Percentiles rank a stretch among this genome's conserved stretches.
Evolutionary conservation across 495 filamentous ascomycete species (phyloP).

Genomic region (Apodospora peruviana): DNA sequence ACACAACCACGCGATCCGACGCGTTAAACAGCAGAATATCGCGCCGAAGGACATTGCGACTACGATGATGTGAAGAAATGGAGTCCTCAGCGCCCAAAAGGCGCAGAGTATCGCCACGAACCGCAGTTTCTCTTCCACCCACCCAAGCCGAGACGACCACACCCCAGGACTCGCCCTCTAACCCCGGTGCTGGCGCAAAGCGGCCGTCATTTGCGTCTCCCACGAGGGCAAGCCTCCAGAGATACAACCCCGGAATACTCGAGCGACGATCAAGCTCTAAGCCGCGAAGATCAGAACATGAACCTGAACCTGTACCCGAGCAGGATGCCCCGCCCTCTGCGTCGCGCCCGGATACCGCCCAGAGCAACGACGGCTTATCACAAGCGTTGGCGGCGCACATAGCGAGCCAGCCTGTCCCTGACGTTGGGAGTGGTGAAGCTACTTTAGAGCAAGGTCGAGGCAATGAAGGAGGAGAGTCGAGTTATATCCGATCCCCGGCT

Average conservation of each 20-base stretch:
- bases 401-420: constrained; percentile 5
- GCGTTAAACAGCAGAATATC: constrained; percentile 10
- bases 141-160: constrained; percentile 12
- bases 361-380: constrained; percentile 13
- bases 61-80: constrained; percentile 41
- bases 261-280: constrained; percentile 38
- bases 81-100: constrained; percentile 55
- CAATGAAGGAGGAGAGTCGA: not conserved
- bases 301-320: constrained; percentile 19
- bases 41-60: constrained; percentile 1
- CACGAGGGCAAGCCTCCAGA: constrained; percentile 57
- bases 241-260: constrained; percentile 56
- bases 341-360: constrained; percentile 20
- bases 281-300: too few species aligned
- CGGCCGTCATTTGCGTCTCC: constrained; percentile 62
- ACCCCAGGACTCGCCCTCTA: constrained; percentile 6
- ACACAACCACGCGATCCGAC: constrained; percentile 10
- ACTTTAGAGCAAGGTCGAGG: constrained; percentile 10
- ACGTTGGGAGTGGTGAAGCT: too few species aligned
- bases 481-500: too few species aligned
- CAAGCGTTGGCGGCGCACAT: constrained; percentile 11
- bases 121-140: constrained; percentile 26
- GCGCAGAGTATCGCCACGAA: constrained; percentile 52
- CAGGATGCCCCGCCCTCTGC: constrained; percentile 18
- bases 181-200: constrained; percentile 1